Conservation (phyloP, 1,284 basidiomycete species). For the Porogramme epimiltina region DNA sequence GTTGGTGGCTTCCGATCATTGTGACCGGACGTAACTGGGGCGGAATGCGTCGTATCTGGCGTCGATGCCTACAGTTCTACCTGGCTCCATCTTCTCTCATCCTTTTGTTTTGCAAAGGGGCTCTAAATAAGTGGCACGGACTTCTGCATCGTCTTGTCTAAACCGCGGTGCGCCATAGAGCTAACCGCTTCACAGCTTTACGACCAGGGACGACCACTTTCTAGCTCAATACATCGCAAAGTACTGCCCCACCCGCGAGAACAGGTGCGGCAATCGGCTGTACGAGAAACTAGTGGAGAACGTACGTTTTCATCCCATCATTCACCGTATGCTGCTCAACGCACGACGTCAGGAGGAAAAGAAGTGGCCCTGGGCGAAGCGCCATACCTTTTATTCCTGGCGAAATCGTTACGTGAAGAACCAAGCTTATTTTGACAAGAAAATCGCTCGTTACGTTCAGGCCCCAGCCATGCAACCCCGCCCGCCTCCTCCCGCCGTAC, state of each 20-base stretch:
- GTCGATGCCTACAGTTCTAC: too few relatives aligned
- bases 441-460: constrained; percentile 8
- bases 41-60: too few relatives aligned
- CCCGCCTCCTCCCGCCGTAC: background rate
- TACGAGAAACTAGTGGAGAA: constrained; percentile 23
- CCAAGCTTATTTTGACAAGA: constrained; percentile 38
- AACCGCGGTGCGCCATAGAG: too few relatives aligned
- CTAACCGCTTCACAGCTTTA: constrained; percentile 1
- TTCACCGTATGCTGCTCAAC: background rate
- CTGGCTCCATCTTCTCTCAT: too few relatives aligned
- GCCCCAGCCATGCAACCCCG: background rate
- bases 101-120: too few relatives aligned
- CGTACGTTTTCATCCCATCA: constrained; percentile 10
- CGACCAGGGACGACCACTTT: constrained; percentile 13
- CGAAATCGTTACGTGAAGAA: constrained; percentile 52
- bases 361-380: constrained; percentile 43
- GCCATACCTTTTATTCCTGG: constrained; percentile 57
- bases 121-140: too few relatives aligned
- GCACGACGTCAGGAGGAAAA: background rate
- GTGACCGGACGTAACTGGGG: too few relatives aligned
- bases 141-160: too few relatives aligned
- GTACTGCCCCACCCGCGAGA: constrained; percentile 18
- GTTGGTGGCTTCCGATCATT: too few relatives aligned
- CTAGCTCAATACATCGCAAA: constrained; percentile 27
- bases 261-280: constrained; percentile 21